phyloP scores from a whole-genome alignment of 352 stramenopile genomes.

The Globisporangium emineosum region DNA sequence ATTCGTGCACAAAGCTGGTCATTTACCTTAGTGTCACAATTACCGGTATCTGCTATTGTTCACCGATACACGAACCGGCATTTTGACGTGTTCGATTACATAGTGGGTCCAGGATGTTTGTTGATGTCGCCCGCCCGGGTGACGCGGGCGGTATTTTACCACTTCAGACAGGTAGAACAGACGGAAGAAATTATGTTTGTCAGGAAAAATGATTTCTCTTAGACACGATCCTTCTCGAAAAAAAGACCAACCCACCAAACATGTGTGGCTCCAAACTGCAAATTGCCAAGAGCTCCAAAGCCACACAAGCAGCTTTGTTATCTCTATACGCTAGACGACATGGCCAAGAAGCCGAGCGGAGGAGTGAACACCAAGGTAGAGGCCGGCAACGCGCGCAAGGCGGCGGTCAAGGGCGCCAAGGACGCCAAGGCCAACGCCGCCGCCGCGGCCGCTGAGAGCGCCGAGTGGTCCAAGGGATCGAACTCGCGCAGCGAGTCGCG shows the following conservation, averaged over 20 bases:
- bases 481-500: not conserved
- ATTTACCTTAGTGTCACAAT: too few species aligned
- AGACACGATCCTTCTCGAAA: not conserved
- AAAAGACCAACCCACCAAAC: not conserved
- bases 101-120: too few species aligned
- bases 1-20: too few species aligned
- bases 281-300: not conserved
- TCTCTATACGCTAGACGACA: not conserved
- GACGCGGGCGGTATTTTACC: too few species aligned
- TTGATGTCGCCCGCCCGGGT: too few species aligned
- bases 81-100: too few species aligned
- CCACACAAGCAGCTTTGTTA: not conserved
- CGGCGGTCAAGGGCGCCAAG: conserved; percentile 31
- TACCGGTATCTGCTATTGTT: too few species aligned
- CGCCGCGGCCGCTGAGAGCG: not conserved
- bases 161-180: too few species aligned
- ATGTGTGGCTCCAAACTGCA: not conserved
- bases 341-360: not conserved
- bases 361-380: not conserved
- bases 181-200: too few species aligned
- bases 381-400: not conserved
- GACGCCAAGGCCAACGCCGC: not conserved
- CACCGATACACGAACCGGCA: too few species aligned
- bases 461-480: not conserved
- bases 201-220: too few species aligned